Base-by-base conservation (phyloP, 2,329 filamentous ascomycete species). In the Monilinia laxa region DNA sequence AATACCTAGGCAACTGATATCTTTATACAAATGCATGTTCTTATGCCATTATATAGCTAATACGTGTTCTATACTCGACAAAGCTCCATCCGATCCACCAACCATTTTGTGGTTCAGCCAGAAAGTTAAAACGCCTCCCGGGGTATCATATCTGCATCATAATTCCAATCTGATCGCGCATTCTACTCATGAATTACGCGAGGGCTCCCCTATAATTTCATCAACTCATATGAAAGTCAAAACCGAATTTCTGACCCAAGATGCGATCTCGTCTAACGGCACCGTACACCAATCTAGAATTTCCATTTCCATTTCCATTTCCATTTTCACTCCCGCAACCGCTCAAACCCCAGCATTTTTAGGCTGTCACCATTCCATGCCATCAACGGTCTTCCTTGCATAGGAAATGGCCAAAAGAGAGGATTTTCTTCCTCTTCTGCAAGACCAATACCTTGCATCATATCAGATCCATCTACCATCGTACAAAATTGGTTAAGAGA, bases 371-470 rank as follows among this genome's bases (percentile, higher is more conserved):
- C 65, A 25, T 9, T 20, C 12, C 59, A 64, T 14, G 53, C 67
- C 38, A 76, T 45, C 31, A 75, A 52, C 4, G 74, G 74, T 38
- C 69, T 53, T 31, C 74, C 74, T 51, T 76, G 74, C 40, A 75
- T 66, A 12, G 74, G 74, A 63, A 75, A 76, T 9, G 70, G 70
- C 71, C 72, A 74, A 42, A 76, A 76, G 20, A 76, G n/a, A 1
- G 73, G 72, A 57, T 71, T 72, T 3, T 71, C 69, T 12, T 62
- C 68, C 11, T 35, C 5, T 2, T 14, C 23, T 1, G 62, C 68
- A 12, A 62, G 20, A 1, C 69, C 65, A 18, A 75, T 69, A 0
- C 65, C 66, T 58, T 66, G 69, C 23, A 65, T 56, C 79, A 79
- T n/a, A 81, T 80, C 14, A 18, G 47, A n/a, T 7, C 10, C 64